Evolutionary conservation across 176 grass and related monocot species (phyloP), one percentile per base, ranked within the genome.

Genomic region (Oryza australiensis): DNA sequence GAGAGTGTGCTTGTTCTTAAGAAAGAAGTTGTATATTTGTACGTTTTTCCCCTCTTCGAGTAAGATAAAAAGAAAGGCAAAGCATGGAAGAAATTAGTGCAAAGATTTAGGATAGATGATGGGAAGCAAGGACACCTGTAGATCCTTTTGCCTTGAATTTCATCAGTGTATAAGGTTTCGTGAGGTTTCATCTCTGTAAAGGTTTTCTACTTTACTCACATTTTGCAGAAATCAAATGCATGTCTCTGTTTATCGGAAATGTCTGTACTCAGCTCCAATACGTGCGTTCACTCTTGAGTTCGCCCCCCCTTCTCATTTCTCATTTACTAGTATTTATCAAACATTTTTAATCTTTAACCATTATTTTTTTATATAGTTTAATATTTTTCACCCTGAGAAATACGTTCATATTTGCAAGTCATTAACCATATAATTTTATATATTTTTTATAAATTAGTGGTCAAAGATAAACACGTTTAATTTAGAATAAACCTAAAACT

Each of bases 11-110:
- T 86, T 90, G 68, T 72, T 68, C 80, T 37, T 84, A 51, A 90
- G 76, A 86, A 82, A 90, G 83, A 74, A 89, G 41, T 77, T 94
- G 92, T 91, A 94, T 84, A 94, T 94, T 78, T 91, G 89, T 91
- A 84, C 72, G 76, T 64, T 74, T 82, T 86, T 60, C 16, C 57
- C 68, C 62, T 84, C 77, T 77, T 70, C 73, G 28, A 67, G 72
- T 59, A 86, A 64, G 78, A 86, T 84, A 86, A 83, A 83, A 65
- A 51, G 73, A 75, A 86, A 83, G 71, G 64, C 69, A 75, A 62
- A 76, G 43, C 70, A 41, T 83, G 82, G 74, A 75, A 84, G 68
- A 42, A 70, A 79, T 82, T 87, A 91, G 74, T 40, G 30, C 76
- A 75, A 82, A 59, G 49, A 60, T 86, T 83, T 89, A 94, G 89